Conservation (phyloP, 495 filamentous ascomycete genomes). For the Amniculicola lignicola region DNA sequence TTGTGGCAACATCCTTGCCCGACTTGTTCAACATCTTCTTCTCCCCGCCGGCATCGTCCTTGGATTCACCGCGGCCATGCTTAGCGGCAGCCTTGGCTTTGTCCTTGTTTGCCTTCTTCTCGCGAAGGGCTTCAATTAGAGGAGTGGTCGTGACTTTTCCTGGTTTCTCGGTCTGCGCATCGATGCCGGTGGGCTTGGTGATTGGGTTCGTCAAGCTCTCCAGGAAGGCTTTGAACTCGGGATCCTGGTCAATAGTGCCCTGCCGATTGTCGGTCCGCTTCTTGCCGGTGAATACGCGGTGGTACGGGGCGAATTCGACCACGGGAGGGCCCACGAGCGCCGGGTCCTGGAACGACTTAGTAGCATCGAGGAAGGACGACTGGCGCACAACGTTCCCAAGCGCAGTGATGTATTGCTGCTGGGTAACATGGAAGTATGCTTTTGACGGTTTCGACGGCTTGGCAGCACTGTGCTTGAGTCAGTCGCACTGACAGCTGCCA, state of each 20-base stretch:
- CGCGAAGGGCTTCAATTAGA: slow-evolving; percentile 81
- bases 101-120: slow-evolving; percentile 84
- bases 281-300: slow-evolving; percentile 69
- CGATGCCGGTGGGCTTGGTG: slow-evolving; percentile 56
- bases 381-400: slow-evolving; percentile 66
- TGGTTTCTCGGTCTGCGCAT: slow-evolving; percentile 53
- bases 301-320: slow-evolving; percentile 78
- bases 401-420: slow-evolving; percentile 54
- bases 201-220: slow-evolving; percentile 80
- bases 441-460: slow-evolving; percentile 74
- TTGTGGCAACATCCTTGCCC: slow-evolving; percentile 33
- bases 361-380: slow-evolving; percentile 68
- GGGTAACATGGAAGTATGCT: slow-evolving; percentile 72
- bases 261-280: slow-evolving; percentile 76
- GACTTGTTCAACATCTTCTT: slow-evolving; percentile 44
- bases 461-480: slow-evolving; percentile 54
- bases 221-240: slow-evolving; percentile 90
- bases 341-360: slow-evolving; percentile 62
- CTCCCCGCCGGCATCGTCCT: slow-evolving; percentile 53
- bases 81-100: slow-evolving; percentile 58
- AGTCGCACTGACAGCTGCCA: not conserved
- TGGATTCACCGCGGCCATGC: slow-evolving; percentile 48
- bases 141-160: slow-evolving; percentile 77
- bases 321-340: slow-evolving; percentile 69
- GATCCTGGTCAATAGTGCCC: slow-evolving; percentile 93